A percentile compares a stretch with the other conserved stretches of the same genome.
Evolutionary conservation across 768 basidiomycete species (phyloP).

Genomic region (Imleria badia): DNA sequence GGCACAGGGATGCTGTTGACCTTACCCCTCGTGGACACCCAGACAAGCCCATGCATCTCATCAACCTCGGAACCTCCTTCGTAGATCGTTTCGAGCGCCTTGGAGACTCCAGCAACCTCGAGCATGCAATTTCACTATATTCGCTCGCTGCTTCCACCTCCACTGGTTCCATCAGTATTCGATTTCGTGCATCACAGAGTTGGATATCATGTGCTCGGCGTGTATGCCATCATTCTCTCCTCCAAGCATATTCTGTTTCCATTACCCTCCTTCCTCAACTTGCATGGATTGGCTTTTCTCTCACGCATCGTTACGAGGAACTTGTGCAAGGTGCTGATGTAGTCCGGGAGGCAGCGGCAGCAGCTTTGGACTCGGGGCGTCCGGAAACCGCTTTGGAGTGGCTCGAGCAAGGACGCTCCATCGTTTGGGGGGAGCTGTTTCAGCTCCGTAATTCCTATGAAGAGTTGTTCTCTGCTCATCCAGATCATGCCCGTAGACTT

Average conservation of each 20-base stretch:
- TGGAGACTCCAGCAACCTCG: not conserved
- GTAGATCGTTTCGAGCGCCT: not conserved
- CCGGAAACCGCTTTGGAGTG: conserved; percentile 10
- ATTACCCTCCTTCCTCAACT: conserved; percentile 21
- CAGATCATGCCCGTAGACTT: conserved; percentile 4
- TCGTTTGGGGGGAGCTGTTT: conserved; percentile 18
- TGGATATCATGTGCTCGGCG: conserved; percentile 8
- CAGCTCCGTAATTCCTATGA: not conserved
- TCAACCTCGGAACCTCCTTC: not conserved
- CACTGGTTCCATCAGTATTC: not conserved
- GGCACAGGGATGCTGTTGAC: not conserved
- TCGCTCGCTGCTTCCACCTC: conserved; percentile 1
- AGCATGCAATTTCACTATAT: not conserved
- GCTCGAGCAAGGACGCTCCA: conserved; percentile 19
- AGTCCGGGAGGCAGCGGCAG: conserved; percentile 24
- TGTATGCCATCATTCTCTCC: conserved; percentile 8
- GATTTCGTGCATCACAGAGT: conserved; percentile 4
- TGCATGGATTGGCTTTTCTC: conserved; percentile 15
- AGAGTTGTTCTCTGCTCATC: conserved; percentile 1
- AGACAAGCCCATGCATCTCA: not conserved
- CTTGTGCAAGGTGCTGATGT: conserved; percentile 10
- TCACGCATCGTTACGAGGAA: conserved; percentile 15
- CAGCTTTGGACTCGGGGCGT: conserved; percentile 11
- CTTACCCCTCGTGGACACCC: conserved; percentile 1
- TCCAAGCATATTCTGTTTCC: conserved; percentile 18